Evolutionary conservation across 1,139 yeast genomes (phyloP).

Genomic region (Yamadazyma pseudoaaseri): DNA sequence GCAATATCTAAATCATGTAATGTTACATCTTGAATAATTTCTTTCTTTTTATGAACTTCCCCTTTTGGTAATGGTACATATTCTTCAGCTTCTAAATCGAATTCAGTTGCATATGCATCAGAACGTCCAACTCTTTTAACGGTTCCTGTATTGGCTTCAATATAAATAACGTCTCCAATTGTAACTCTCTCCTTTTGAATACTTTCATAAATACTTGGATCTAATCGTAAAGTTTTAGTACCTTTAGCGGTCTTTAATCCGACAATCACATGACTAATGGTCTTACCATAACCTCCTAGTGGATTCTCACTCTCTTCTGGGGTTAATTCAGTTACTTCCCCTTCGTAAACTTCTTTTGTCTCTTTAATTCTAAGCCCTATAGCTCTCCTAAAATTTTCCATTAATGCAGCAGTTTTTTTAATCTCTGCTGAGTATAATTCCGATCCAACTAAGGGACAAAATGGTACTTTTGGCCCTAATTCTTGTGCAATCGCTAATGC

Average conservation of each 20-base stretch:
- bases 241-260: conserved; percentile 97
- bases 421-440: conserved; percentile 97
- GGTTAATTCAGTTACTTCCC: conserved; percentile 93
- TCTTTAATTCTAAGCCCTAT: conserved; percentile 95
- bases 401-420: conserved; percentile 92
- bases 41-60: conserved; percentile 97
- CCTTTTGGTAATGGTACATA: conserved; percentile 98
- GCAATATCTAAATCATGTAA: conserved; percentile 95
- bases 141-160: conserved; percentile 96
- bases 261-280: conserved; percentile 89
- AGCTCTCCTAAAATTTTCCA: conserved; percentile 97
- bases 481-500: conserved; percentile 97
- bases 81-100: conserved; percentile 97
- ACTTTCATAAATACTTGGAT: conserved; percentile 93
- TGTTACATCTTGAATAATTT: conserved; percentile 95
- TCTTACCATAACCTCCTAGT: conserved; percentile 95
- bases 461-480: conserved; percentile 97
- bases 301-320: conserved; percentile 98
- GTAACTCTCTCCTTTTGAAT: conserved; percentile 94
- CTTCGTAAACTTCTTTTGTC: conserved; percentile 97
- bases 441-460: conserved; percentile 95
- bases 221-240: conserved; percentile 86
- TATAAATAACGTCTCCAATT: conserved; percentile 94
- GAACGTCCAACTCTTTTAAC: conserved; percentile 97
- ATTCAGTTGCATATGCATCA: conserved; percentile 97